Base-by-base conservation (phyloP, 768 basidiomycete species). In the Trametes cinnabarina region DNA sequence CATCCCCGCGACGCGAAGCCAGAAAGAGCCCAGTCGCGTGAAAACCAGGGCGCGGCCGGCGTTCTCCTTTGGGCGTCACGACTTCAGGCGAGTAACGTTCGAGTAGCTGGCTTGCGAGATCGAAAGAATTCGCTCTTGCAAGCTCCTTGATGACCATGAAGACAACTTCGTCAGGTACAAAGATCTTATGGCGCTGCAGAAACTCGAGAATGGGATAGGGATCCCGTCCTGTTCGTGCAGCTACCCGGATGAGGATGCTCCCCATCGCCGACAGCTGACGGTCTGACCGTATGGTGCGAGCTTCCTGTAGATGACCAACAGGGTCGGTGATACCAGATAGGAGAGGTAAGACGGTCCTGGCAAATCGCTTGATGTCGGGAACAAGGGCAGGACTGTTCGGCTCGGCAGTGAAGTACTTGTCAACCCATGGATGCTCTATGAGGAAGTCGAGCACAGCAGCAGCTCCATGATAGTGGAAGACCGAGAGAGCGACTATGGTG, bases 1-100 rank as follows among this genome's bases (percentile, higher is more conserved):
- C 62, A 58, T 86, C 73, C 26, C 87, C 87, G 54, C 81, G 75
- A 25, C 76, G 78, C 7, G 84, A 76, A 64, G 74, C 74, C 17
- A 87, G 69, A 66, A 77, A 74, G 5, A 88, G 72, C n/a, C 80
- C 85, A 0, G 77, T 74, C 40, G 73, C 74, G 20, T 74, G 64
- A 54, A 75, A 69, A 39, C 71, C 65, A 15, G 39, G 51, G 28
- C 35, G 51, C 0, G 8, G 19, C 15, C 14, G 22, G 8, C 14
- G 19, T 15, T 17, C 26, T 20, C 37, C 37, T 15, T 22, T 6
- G 35, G 46, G 39, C 23, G 8, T 15, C 15, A 4, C 37, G 11
- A 46, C 15, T 25, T 22, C 9, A 14, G 22, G 50, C 3, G 65
- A 57, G 41, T 82, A 50, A 6, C 72, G 62, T 19, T 69, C 34